Conservation (phyloP, 2,329 filamentous ascomycete species). For the Stylonectria norvegica region DNA sequence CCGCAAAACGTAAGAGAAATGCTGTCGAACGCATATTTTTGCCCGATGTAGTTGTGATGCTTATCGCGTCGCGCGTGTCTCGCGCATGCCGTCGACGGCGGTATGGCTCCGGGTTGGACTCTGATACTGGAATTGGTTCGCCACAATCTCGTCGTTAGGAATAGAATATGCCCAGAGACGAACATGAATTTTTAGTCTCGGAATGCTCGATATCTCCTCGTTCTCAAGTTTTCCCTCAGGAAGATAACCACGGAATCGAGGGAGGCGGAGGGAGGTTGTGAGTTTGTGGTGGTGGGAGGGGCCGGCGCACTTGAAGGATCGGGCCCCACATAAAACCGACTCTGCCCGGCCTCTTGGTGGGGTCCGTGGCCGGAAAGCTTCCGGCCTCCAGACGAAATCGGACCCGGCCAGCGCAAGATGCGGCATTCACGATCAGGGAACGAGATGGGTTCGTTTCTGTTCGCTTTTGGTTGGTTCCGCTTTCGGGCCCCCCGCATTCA, state of each 20-base stretch:
- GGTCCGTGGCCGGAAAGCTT: slow-evolving; percentile 33
- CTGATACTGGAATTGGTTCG: background rate
- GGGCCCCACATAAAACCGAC: slow-evolving; percentile 19
- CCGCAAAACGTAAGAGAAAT: slow-evolving; percentile 26
- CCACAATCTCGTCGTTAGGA: too few relatives aligned
- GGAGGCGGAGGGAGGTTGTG: slow-evolving; percentile 1
- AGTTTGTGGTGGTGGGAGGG: slow-evolving; percentile 4
- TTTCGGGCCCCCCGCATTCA: slow-evolving; percentile 7
- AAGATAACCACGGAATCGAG: background rate
- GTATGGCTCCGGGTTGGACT: slow-evolving; percentile 1
- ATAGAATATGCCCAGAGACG: too few relatives aligned
- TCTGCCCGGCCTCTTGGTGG: slow-evolving; percentile 21
- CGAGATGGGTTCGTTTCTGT: slow-evolving; percentile 1
- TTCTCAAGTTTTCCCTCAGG: too few relatives aligned
- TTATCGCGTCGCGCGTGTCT: slow-evolving; percentile 1
- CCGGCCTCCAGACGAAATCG: slow-evolving; percentile 31
- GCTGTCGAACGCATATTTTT: slow-evolving; percentile 2
- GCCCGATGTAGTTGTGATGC: slow-evolving; percentile 5
- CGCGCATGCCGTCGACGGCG: slow-evolving; percentile 4
- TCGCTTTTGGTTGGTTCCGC: slow-evolving; percentile 8
- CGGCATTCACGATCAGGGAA: slow-evolving; percentile 8
- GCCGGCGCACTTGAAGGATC: slow-evolving; percentile 7
- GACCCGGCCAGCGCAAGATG: slow-evolving; percentile 18
- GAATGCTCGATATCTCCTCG: too few relatives aligned
- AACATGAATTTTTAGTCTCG: too few relatives aligned